A percentile compares a stretch with the other conserved stretches of the same genome.
Evolutionary conservation across 306 rosid species (phyloP).

Genomic region (Fagus sylvatica): DNA sequence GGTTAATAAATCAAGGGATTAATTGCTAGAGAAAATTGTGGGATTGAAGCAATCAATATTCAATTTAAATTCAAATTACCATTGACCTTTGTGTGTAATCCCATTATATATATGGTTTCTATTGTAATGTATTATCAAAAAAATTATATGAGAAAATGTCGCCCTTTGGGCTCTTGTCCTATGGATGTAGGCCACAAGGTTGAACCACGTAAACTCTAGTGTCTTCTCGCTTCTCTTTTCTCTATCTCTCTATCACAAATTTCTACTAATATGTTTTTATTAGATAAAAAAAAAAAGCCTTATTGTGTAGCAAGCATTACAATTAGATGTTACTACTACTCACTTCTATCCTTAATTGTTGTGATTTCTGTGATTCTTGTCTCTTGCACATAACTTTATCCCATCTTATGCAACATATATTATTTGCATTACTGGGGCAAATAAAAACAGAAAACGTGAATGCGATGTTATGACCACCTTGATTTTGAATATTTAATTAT

Average conservation of each 20-base stretch:
- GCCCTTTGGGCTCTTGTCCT: no score
- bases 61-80: no score
- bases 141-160: no score
- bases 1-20: no score
- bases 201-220: no score
- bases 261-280: neutral
- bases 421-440: conserved; percentile 17
- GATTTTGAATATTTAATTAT: neutral
- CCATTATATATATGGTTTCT: no score
- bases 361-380: neutral
- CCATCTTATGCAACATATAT: neutral
- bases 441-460: conserved; percentile 7
- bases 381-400: conserved; percentile 1
- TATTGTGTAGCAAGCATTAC: neutral
- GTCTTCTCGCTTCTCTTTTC: neutral
- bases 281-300: neutral
- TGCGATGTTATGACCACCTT: neutral
- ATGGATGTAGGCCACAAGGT: no score
- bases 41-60: no score
- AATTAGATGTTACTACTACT: neutral
- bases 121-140: no score
- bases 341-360: neutral
- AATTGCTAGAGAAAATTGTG: no score
- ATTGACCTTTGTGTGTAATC: no score
- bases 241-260: neutral